Percentiles rank a stretch among this genome's conserved stretches.
These are phyloP conservation scores for Endoconidiophora polonica DNA, from an alignment of 2,329 filamentous ascomycete species.

Conservation along the genomic window DNA sequence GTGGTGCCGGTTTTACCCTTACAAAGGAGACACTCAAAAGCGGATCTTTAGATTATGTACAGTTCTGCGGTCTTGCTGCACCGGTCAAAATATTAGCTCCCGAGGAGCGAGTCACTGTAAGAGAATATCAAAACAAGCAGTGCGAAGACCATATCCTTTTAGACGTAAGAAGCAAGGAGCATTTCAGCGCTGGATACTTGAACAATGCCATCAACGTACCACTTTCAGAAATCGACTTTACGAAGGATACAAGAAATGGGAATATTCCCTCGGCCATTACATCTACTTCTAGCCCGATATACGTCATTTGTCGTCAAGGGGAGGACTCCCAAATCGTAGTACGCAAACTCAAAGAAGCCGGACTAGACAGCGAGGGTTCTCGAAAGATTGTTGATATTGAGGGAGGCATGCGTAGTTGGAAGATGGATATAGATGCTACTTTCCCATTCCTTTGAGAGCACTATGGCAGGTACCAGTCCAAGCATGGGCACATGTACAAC, in stretches of 20 bases:
- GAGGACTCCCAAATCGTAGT: slow-evolving; percentile 64
- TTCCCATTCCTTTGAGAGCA: slow-evolving; percentile 32
- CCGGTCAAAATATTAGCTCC: slow-evolving; percentile 39
- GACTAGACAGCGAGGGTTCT: slow-evolving; percentile 32
- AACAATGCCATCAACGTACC: slow-evolving; percentile 59
- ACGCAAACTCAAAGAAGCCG: slow-evolving; percentile 45
- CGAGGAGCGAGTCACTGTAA: slow-evolving; percentile 50
- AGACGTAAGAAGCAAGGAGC: slow-evolving; percentile 71
- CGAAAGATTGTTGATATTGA: slow-evolving; percentile 53
- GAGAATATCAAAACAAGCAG: slow-evolving; percentile 31
- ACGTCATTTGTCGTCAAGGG: slow-evolving; percentile 56
- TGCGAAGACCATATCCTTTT: slow-evolving; percentile 37
- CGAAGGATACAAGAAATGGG: too few species aligned
- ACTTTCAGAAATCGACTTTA: slow-evolving; percentile 31
- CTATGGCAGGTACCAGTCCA: too few species aligned
- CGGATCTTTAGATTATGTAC: slow-evolving; percentile 63
- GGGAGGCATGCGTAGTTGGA: slow-evolving; percentile 61
- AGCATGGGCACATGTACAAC: not conserved
- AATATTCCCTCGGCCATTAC: too few species aligned
- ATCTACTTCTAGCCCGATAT: slow-evolving; percentile 34
- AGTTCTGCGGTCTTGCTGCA: slow-evolving; percentile 57
- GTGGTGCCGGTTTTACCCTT: slow-evolving; percentile 45
- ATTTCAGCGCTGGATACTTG: slow-evolving; percentile 67
- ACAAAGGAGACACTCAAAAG: slow-evolving; percentile 43
- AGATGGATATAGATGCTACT: slow-evolving; percentile 42